These are phyloP conservation scores for Aspergillus sp. DNA, from an alignment of 2,329 filamentous ascomycete species.

Conservation along the genomic window DNA sequence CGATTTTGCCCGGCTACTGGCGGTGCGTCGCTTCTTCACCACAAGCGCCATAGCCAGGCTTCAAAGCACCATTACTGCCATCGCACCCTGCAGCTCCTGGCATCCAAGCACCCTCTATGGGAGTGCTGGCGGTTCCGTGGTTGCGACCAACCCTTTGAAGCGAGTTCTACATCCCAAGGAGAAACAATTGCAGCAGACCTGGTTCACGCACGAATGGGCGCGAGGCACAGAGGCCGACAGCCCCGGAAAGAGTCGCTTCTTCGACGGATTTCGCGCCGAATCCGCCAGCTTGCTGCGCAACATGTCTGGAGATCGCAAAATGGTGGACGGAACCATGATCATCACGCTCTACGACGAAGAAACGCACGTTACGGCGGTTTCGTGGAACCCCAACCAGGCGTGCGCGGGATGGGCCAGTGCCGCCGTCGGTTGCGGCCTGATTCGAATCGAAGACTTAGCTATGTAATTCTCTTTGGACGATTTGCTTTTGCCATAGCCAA, in stretches of 20 bases:
- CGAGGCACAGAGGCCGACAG: conserved; percentile 25
- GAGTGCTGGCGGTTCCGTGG: conserved; percentile 52
- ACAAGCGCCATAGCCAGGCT: conserved; percentile 51
- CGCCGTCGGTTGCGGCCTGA: conserved; percentile 65
- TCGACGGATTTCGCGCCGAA: conserved; percentile 46
- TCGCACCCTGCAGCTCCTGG: conserved; percentile 38
- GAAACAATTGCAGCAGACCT: conserved; percentile 54
- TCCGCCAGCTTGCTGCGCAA: conserved; percentile 32
- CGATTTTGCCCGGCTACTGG: conserved; percentile 49
- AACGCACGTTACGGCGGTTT: conserved; percentile 61
- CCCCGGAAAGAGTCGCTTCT: conserved; percentile 42
- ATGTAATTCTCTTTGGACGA: conserved; percentile 18
- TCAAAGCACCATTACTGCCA: conserved; percentile 33
- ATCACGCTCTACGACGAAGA: conserved; percentile 60
- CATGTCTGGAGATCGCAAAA: conserved; percentile 30
- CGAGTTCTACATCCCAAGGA: conserved; percentile 52
- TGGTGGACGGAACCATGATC: conserved; percentile 32
- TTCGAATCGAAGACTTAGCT: conserved; percentile 66
- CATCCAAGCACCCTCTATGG: conserved; percentile 57
- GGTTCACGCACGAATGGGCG: conserved; percentile 60
- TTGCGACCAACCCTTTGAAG: conserved; percentile 52
- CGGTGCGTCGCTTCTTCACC: conserved; percentile 54
- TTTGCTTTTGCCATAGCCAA: background rate
- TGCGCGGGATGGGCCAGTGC: conserved; percentile 67
- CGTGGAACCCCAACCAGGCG: conserved; percentile 68